phyloP scores from a whole-genome alignment of 805 yeast genomes.

The Candida patagonica region DNA sequence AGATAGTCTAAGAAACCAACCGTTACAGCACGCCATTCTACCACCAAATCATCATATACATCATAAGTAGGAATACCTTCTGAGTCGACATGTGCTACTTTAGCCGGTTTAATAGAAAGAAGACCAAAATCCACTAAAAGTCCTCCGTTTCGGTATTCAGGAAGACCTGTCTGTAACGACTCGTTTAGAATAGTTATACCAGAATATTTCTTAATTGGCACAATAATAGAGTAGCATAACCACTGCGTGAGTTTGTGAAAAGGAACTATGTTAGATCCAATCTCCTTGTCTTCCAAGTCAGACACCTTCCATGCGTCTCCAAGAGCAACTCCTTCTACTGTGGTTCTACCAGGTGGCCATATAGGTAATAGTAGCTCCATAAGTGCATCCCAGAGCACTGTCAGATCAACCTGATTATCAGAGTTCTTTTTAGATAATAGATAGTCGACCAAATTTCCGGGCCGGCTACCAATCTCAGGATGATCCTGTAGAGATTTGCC shows the following conservation, averaged over 20 bases:
- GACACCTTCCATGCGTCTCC: constrained; percentile 53
- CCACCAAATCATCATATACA: constrained; percentile 51
- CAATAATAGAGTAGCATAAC: constrained; percentile 51
- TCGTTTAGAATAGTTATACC: constrained; percentile 36
- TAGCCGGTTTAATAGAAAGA: constrained; percentile 37
- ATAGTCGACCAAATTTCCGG: constrained; percentile 46
- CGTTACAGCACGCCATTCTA: constrained; percentile 60
- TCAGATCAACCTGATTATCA: constrained; percentile 31
- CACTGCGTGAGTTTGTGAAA: constrained; percentile 62
- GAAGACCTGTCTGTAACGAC: constrained; percentile 43
- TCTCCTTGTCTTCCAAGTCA: constrained; percentile 22
- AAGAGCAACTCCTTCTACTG: constrained; percentile 40
- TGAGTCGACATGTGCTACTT: constrained; percentile 14
- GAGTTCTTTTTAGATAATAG: constrained; percentile 23
- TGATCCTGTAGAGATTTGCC: constrained; percentile 39
- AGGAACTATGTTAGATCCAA: constrained; percentile 40
- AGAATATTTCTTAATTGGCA: constrained; percentile 37
- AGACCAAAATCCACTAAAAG: constrained; percentile 49
- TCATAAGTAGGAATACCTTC: constrained; percentile 39
- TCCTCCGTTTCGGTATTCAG: constrained; percentile 60
- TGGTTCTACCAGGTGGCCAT: constrained; percentile 54
- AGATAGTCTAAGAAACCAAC: constrained; percentile 47
- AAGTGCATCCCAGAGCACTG: constrained; percentile 43
- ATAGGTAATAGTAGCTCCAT: constrained; percentile 49
- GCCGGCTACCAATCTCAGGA: constrained; percentile 40